phyloP scores from a whole-genome alignment of 495 filamentous ascomycete genomes.

The Tuber melanosporum region DNA sequence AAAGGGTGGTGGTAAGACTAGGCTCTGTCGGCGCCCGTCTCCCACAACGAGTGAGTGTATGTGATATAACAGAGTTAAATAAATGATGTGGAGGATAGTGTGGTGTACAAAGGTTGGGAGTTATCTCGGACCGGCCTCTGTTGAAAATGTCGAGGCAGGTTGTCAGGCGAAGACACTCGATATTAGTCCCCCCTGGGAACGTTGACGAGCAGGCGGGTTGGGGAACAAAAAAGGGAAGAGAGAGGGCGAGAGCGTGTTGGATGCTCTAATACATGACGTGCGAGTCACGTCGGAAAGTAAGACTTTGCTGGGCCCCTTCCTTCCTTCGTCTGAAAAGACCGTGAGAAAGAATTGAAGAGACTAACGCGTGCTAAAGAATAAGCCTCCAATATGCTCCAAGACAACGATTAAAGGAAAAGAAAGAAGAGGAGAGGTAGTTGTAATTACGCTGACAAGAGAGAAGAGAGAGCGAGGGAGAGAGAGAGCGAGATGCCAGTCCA shows the following conservation, averaged over 20 bases:
- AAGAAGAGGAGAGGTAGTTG: conserved; percentile 15
- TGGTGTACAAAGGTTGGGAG: not conserved
- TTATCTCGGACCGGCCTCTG: conserved; percentile 1
- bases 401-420: conserved; percentile 34
- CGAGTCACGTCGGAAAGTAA: not conserved
- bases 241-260: not conserved
- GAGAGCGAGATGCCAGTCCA: not conserved
- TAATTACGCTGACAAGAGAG: conserved; percentile 15
- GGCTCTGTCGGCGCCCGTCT: conserved; percentile 2
- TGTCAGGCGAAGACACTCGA: not conserved
- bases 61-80: not conserved
- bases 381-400: not conserved
- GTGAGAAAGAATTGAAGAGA: conserved; percentile 2
- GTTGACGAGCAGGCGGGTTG: conserved; percentile 2
- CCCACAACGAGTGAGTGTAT: conserved; percentile 4
- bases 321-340: not conserved
- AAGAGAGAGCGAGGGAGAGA: conserved; percentile 28
- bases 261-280: not conserved
- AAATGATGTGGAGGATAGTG: not conserved
- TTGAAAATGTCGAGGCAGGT: not conserved
- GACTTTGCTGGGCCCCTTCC: not conserved
- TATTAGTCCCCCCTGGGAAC: not conserved
- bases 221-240: not conserved
- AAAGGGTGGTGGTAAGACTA: conserved; percentile 3
- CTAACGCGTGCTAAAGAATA: not conserved